Evolutionary conservation across 2,329 filamentous ascomycete species (phyloP).

Genomic region (Aspergillus sp.): DNA sequence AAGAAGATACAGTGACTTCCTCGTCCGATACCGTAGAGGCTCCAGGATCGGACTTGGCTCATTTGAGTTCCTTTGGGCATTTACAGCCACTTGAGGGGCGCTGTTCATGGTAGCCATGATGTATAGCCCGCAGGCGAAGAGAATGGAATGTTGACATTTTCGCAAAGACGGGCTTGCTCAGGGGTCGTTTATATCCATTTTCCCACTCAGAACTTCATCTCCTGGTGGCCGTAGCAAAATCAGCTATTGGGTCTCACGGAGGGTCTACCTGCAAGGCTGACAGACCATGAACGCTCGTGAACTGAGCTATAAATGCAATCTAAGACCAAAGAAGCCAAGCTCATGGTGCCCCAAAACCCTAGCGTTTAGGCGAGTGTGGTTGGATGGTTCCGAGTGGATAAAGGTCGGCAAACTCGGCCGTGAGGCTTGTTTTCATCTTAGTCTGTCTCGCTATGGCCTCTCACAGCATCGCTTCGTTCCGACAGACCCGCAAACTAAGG

Average conservation of each 20-base stretch:
- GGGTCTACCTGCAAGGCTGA: not conserved
- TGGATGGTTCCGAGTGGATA: not conserved
- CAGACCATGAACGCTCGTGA: not conserved
- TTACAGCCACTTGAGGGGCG: not conserved
- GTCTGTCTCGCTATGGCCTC: not conserved
- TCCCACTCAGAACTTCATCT: not conserved
- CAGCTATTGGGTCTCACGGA: not conserved
- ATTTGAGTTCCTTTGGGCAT: not conserved
- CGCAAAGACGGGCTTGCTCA: not conserved
- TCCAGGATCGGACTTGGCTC: not conserved
- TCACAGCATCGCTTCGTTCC: not conserved
- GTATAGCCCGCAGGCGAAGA: not conserved
- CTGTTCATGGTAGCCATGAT: not conserved
- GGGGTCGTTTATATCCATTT: not conserved
- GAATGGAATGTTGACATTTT: accelerated
- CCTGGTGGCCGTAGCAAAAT: not conserved
- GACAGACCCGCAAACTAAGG: not conserved
- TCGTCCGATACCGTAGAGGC: not conserved
- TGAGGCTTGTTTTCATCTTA: not conserved
- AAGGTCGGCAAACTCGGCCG: not conserved
- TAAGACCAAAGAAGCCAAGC: not conserved
- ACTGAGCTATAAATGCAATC: not conserved
- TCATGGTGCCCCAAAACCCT: not conserved
- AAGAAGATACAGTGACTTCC: not conserved
- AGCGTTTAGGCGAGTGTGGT: not conserved